A percentile compares a stretch with the other conserved stretches of the same genome.
Conservation (phyloP, 257 asterid species). For the Penstemon newberryi region DNA sequence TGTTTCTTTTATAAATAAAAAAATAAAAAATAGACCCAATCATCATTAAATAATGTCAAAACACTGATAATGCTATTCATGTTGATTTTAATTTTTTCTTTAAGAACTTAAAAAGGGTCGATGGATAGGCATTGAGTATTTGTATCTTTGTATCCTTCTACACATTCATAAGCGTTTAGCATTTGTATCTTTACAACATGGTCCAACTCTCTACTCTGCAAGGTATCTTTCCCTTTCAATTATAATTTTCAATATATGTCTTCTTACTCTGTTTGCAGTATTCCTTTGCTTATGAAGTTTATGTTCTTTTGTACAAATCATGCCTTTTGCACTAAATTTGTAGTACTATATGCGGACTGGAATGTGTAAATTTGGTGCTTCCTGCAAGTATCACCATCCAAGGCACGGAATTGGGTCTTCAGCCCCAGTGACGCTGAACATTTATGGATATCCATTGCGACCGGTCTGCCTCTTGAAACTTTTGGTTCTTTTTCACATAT, state of each 20-base stretch:
- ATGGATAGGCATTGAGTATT: slow-evolving; percentile 6
- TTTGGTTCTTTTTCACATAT: slow-evolving; percentile 16
- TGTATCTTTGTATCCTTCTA: slow-evolving; percentile 18
- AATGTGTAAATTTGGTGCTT: slow-evolving; percentile 84
- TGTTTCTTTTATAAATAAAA: neutral
- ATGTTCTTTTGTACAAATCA: slow-evolving; percentile 18
- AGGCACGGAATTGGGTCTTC: slow-evolving; percentile 77
- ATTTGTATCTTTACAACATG: neutral
- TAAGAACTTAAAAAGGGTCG: neutral
- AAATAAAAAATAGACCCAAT: slow-evolving; percentile 12
- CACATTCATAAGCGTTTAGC: slow-evolving; percentile 1
- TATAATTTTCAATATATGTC: neutral
- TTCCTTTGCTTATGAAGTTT: neutral
- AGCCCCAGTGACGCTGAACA: slow-evolving; percentile 53
- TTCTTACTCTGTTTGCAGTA: slow-evolving; percentile 5
- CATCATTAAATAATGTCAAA: slow-evolving; percentile 13
- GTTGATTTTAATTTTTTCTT: neutral
- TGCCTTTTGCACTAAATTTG: slow-evolving; percentile 37
- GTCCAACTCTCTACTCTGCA: neutral
- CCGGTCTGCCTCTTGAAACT: slow-evolving; percentile 54
- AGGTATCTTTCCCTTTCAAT: slow-evolving; percentile 2
- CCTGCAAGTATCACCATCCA: slow-evolving; percentile 98
- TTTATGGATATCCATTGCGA: slow-evolving; percentile 83
- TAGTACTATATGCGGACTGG: slow-evolving; percentile 94
- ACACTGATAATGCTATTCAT: neutral